Base-by-base conservation (phyloP, 306 rosid genomes). In the Oemleria cerasiformis region DNA sequence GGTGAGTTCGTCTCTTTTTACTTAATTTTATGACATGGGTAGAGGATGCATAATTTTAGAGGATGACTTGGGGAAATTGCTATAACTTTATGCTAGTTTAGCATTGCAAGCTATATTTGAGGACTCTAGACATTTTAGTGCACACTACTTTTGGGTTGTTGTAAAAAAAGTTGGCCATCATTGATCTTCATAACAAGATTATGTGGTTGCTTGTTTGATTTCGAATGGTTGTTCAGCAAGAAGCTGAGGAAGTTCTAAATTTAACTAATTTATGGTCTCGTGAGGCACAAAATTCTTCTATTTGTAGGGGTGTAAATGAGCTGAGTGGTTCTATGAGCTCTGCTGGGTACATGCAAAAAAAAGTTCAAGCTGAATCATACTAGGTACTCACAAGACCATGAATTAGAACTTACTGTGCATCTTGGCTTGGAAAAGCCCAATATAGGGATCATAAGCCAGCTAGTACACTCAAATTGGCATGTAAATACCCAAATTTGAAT, bases 1-100 rank as follows among this genome's bases (percentile, higher is more conserved):
- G 96, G 98, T 91, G 74, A 85, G 87, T 23, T 57, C 65, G 42
- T 30, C 3, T 30, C 36, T 45, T 34, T 2, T 45, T 34, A 14
- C 53, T 41, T 65, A 36, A 49, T 12, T 68, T 62, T 20, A 20
- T 68, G 48, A 13, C 47, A 67, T 9, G 8, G 42, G 17, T 25
- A 19, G 43, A 51, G 15, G 50, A 13, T 6, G 65, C 8, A 3
- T 11, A 2, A 17, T 41, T n/a, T 5, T 19, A 12, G 15, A 8
- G 36, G 5, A 19, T 63, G 36, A 6, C 20, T 63, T 41, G 8
- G n/a, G 50, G 17, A 65, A 12, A 14, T 66, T 65, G 50, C 41
- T 65, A 21, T 15, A 21, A 23, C 20, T 25, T 30, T 30, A 5
- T 25, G 6, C 19, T 25, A 7, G n/a, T 14, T 25, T 6, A 4